Percentiles rank a stretch among this genome's conserved stretches.
Conservation (phyloP, 2,329 filamentous ascomycete genomes). For the Fusarium nurragi region DNA sequence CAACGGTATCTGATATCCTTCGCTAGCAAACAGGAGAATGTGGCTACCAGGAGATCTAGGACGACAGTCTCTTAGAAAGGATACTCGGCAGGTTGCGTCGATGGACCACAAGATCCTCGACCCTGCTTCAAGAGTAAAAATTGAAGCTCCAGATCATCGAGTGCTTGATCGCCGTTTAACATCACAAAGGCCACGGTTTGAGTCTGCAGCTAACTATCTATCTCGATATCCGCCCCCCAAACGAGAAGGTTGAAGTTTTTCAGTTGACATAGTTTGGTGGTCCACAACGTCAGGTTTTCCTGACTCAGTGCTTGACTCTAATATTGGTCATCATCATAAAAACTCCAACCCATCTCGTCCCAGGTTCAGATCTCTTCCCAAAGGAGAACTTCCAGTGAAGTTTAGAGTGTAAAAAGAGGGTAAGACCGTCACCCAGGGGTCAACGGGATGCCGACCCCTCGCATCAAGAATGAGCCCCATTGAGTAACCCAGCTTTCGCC, state of each 20-base stretch:
- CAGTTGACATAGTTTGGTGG: slow-evolving; percentile 47
- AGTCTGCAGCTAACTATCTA: background rate
- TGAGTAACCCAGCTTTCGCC: slow-evolving; percentile 81
- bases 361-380: slow-evolving; percentile 33
- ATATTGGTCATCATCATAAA: slow-evolving; percentile 92
- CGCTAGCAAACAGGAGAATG: no score
- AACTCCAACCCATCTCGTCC: slow-evolving; percentile 59
- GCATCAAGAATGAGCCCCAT: slow-evolving; percentile 99
- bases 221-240: background rate
- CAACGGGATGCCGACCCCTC: slow-evolving; percentile 69
- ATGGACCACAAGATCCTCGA: background rate
- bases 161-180: background rate
- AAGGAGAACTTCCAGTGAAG: slow-evolving; percentile 55
- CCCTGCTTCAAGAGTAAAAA: background rate
- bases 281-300: slow-evolving; percentile 48
- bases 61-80: no score
- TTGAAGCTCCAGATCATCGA: background rate
- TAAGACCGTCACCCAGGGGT: slow-evolving; percentile 39
- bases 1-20: no score
- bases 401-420: slow-evolving; percentile 49
- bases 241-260: slow-evolving; percentile 41
- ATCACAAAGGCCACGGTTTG: background rate
- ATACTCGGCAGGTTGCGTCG: background rate
- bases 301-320: slow-evolving; percentile 97
- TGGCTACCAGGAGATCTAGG: no score